Percentiles rank a stretch among this genome's conserved stretches.
phyloP scores from a whole-genome alignment of 306 rosid species.

The Dryas alaskensis region DNA sequence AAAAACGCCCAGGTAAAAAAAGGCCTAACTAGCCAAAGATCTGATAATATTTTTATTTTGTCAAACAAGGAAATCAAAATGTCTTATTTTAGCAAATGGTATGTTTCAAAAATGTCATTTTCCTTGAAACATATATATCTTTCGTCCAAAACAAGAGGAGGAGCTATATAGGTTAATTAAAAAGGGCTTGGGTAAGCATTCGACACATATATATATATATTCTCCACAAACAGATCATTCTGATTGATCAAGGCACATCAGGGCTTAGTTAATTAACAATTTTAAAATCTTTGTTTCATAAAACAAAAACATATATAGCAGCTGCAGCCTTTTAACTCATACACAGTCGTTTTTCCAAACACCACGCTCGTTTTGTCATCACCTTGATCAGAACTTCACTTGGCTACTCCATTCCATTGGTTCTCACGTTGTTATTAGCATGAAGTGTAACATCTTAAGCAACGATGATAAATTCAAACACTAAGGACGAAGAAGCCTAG shows the following conservation, averaged over 20 bases:
- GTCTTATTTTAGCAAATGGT: too few species aligned
- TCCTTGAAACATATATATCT: too few species aligned
- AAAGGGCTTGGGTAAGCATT: background rate
- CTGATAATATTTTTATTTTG: too few species aligned
- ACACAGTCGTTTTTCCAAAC: background rate
- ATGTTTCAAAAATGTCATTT: too few species aligned
- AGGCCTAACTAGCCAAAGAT: too few species aligned
- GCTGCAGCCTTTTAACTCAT: background rate
- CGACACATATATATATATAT: too few species aligned
- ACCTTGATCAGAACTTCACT: background rate
- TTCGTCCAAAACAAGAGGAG: background rate
- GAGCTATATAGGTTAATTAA: background rate
- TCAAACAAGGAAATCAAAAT: too few species aligned
- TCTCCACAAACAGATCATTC: too few species aligned
- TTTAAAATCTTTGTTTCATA: background rate
- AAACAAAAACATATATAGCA: background rate
- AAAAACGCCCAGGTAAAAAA: too few species aligned
- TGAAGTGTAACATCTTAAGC: background rate
- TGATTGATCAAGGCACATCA: too few species aligned
- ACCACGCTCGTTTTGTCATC: background rate
- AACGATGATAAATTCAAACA: background rate
- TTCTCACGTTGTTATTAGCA: background rate
- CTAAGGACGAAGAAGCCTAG: too few species aligned
- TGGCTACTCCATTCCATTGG: background rate
- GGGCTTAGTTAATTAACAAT: background rate